Conservation (phyloP, 495 filamentous ascomycete species). For the Letharia lupina region DNA sequence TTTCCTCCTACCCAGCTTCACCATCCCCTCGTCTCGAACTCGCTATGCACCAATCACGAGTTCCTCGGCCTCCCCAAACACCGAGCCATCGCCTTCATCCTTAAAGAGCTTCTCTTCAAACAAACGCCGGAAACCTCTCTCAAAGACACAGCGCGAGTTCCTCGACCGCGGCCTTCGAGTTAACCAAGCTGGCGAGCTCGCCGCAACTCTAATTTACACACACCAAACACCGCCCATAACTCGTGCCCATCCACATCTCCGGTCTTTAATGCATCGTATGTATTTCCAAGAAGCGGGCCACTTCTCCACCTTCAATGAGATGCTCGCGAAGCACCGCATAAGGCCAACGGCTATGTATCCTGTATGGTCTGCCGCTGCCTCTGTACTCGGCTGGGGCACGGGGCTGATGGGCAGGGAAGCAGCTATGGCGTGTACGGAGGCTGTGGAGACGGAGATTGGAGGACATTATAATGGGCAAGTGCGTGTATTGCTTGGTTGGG, state of each 20-base stretch:
- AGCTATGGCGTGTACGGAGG: slow-evolving; percentile 97
- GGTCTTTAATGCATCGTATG: slow-evolving; percentile 92
- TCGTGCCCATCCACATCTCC: slow-evolving; percentile 72
- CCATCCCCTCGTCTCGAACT: background rate
- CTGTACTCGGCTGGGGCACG: slow-evolving; percentile 81
- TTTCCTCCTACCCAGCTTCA: slow-evolving; percentile 27
- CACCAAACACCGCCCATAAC: slow-evolving; percentile 70
- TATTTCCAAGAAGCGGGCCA: slow-evolving; percentile 92
- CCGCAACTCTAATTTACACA: slow-evolving; percentile 77
- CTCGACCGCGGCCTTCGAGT: slow-evolving; percentile 79
- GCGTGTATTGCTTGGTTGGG: slow-evolving; percentile 68
- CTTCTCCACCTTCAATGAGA: slow-evolving; percentile 71
- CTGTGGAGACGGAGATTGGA: slow-evolving; percentile 96
- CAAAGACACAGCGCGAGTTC: slow-evolving; percentile 59
- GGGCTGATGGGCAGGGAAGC: slow-evolving; percentile 87
- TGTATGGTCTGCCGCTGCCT: slow-evolving; percentile 75
- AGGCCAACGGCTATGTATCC: slow-evolving; percentile 93
- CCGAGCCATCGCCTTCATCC: slow-evolving; percentile 6
- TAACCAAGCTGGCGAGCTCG: slow-evolving; percentile 85
- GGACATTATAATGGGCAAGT: slow-evolving; percentile 94
- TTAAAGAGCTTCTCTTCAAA: slow-evolving; percentile 8
- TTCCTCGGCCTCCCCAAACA: slow-evolving; percentile 16
- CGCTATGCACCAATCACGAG: slow-evolving; percentile 17
- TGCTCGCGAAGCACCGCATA: slow-evolving; percentile 80
- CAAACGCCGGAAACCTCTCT: slow-evolving; percentile 55